Conservation (phyloP, 2,329 filamentous ascomycete species). For the Penicillium rolfsii region DNA sequence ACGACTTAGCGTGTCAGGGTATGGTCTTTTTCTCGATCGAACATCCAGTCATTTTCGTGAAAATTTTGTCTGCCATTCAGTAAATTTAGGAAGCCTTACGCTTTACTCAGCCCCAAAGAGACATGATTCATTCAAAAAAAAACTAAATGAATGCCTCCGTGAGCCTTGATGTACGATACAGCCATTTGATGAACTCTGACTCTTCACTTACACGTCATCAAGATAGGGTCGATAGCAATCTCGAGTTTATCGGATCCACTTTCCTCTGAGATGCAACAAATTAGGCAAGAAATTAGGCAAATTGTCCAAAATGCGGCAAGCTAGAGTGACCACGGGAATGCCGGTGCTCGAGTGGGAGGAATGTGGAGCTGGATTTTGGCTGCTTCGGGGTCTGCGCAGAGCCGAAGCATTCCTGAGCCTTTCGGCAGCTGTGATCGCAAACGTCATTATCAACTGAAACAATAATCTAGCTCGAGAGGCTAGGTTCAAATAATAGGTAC, state of each 20-base stretch:
- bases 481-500: background rate
- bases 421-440: background rate
- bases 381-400: background rate
- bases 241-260: background rate
- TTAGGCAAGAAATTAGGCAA: background rate
- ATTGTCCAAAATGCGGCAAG: background rate
- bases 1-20: too few species aligned
- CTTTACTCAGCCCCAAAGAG: too few species aligned
- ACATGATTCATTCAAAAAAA: too few species aligned
- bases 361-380: background rate
- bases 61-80: too few species aligned
- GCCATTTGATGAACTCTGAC: background rate
- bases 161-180: too few species aligned
- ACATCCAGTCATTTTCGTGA: too few species aligned
- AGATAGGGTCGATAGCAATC: background rate
- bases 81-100: too few species aligned
- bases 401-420: background rate
- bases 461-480: background rate
- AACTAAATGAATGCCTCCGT: too few species aligned
- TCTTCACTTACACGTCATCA: background rate
- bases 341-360: background rate
- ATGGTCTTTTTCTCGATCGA: too few species aligned
- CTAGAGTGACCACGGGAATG: conserved; percentile 9
- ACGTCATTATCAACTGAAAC: background rate
- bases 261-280: too few species aligned